Conservation (phyloP, 1,284 basidiomycete species). For the Apiotrichum akiyoshidainum region DNA sequence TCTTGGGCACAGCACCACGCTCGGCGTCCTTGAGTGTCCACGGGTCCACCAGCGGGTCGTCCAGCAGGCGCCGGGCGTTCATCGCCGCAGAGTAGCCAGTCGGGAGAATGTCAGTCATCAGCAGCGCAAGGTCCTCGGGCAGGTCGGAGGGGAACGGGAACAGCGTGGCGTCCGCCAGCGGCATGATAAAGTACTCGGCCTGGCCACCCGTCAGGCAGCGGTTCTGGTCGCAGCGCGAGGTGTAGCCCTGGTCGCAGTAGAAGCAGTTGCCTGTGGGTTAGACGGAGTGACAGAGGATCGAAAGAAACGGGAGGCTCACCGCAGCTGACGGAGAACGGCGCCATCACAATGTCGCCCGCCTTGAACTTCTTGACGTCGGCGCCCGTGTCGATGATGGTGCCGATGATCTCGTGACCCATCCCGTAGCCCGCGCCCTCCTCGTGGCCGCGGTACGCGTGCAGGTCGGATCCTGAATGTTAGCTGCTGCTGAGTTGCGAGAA, state of each 20-base stretch:
- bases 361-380: conserved; percentile 57
- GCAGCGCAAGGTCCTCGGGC: conserved; percentile 48
- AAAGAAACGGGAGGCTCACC: conserved; percentile 56
- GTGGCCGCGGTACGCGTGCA: conserved; percentile 71
- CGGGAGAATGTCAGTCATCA: conserved; percentile 53
- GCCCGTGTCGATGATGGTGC: conserved; percentile 65
- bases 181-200: conserved; percentile 79
- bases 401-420: conserved; percentile 77
- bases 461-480: conserved; percentile 67
- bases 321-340: conserved; percentile 80
- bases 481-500: too few species aligned
- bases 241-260: conserved; percentile 71
- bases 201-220: conserved; percentile 73
- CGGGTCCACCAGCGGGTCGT: conserved; percentile 35
- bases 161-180: conserved; percentile 53
- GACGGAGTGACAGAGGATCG: not conserved
- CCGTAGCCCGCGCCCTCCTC: conserved; percentile 42
- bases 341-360: conserved; percentile 77
- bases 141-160: conserved; percentile 47
- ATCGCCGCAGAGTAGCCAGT: conserved; percentile 52
- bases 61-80: conserved; percentile 46
- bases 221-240: conserved; percentile 67
- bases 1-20: conserved; percentile 33
- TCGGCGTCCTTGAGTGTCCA: conserved; percentile 24
- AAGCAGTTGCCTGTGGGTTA: conserved; percentile 34